These are phyloP conservation scores for Clitopilus passeckerianus DNA, from an alignment of 768 basidiomycete species.

Conservation along the genomic window DNA sequence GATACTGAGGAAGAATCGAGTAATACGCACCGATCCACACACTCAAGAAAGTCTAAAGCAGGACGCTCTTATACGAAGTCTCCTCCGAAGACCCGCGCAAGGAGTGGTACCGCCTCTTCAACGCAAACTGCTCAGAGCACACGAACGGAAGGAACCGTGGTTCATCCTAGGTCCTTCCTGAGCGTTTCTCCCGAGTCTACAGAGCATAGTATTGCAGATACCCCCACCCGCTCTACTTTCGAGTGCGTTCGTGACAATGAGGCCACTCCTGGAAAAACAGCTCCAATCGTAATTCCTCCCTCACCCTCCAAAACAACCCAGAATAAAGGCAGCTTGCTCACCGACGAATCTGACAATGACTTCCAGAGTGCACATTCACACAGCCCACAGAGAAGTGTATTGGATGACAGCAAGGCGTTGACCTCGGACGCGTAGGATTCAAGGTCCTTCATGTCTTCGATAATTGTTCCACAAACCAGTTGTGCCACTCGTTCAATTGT, in stretches of 20 bases:
- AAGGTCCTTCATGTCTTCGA: no score
- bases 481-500: no score
- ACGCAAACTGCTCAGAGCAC: conserved; percentile 39
- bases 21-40: conserved; percentile 13
- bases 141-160: conserved; percentile 20
- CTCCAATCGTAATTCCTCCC: neutral
- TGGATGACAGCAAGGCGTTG: neutral
- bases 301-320: neutral
- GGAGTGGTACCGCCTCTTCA: conserved; percentile 65
- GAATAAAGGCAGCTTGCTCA: conserved; percentile 16
- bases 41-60: conserved; percentile 35
- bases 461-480: neutral
- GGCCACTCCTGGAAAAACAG: neutral
- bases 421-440: no score
- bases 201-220: conserved; percentile 15
- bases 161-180: conserved; percentile 19
- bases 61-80: conserved; percentile 24
- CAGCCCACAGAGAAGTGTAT: conserved; percentile 57
- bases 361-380: conserved; percentile 84
- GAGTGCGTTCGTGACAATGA: conserved; percentile 23
- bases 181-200: neutral
- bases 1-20: conserved; percentile 61
- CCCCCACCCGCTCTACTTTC: conserved; percentile 36
- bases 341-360: conserved; percentile 80
- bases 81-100: conserved; percentile 35